phyloP scores from a whole-genome alignment of 345 rosid species.

The Dovyalis caffra region DNA sequence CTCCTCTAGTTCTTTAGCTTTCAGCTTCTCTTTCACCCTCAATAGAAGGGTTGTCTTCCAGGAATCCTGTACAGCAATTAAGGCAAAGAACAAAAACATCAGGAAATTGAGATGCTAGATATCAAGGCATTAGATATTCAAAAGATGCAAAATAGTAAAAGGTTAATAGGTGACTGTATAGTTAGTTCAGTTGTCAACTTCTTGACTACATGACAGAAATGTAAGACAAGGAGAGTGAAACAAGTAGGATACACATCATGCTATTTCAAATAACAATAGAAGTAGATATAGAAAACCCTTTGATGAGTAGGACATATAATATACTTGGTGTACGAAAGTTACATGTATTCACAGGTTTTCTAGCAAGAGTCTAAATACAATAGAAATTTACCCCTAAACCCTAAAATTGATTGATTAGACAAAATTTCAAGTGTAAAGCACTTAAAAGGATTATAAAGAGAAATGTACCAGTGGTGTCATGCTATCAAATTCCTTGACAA shows the following conservation, averaged over 20 bases:
- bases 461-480: conserved; percentile 89
- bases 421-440: neutral
- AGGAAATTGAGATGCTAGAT: neutral
- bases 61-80: conserved; percentile 52
- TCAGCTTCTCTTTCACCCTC: conserved; percentile 97
- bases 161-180: neutral
- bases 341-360: neutral
- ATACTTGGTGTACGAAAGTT: neutral
- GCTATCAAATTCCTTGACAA: conserved; percentile 93
- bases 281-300: neutral
- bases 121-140: neutral
- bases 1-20: conserved; percentile 91
- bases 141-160: neutral
- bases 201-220: neutral
- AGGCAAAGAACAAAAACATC: neutral
- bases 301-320: neutral
- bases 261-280: neutral
- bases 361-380: no score
- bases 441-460: neutral
- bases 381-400: neutral
- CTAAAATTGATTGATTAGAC: neutral
- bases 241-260: neutral
- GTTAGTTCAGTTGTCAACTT: neutral
- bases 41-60: conserved; percentile 95
- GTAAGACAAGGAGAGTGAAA: neutral